Evolutionary conservation across 2,329 filamentous ascomycete species (phyloP), one percentile per base, ranked within the genome.

Genomic region (Pseudocercospora fuligena): DNA sequence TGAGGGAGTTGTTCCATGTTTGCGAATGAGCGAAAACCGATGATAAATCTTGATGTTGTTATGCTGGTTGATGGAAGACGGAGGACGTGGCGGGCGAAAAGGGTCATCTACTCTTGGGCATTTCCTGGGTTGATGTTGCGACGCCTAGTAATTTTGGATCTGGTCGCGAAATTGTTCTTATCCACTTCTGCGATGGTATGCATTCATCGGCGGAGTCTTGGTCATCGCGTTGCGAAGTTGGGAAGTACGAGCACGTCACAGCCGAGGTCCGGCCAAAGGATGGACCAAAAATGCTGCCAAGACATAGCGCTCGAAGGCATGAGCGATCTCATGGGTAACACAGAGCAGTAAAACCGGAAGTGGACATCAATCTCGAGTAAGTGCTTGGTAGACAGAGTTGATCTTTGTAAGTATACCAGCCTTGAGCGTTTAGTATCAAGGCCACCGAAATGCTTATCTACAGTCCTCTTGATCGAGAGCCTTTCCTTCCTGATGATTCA

Each of bases 1-100:
- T 85, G 78, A 29, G 87, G 84, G 6, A 93, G 84, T 69, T 66
- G 27, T 16, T 66, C 58, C 58, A 67, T 67, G 21, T 36, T 59
- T 33, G 23, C 11, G 14, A 27, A 27, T 5, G 21, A 53, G 47
- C 12, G 47, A 23, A 16, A 43, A 19, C 12, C 3, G 40, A 43
- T 51, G 19, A 25, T 21, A 1, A 14, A 16, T 5, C 19, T 21
- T 23, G 19, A 9, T 27, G 21, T 25, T 16, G 12, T 6, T 12
- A 23, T 12, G 27, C 40, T 51, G 25, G 43, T 49, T 16, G 16
- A 40, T 36, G 31, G 31, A 12, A 59, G 57, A 7, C 57, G 53
- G 11, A 60, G 57, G 9, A n/a, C 25, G 21, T 19, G 29, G 29
- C 57, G 57, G 36, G 27, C 23, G 27, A 57, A 11, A 31, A 19